These are phyloP conservation scores for Gypsophila paniculata DNA, from an alignment of 179 eudicot species.

Conservation along the genomic window DNA sequence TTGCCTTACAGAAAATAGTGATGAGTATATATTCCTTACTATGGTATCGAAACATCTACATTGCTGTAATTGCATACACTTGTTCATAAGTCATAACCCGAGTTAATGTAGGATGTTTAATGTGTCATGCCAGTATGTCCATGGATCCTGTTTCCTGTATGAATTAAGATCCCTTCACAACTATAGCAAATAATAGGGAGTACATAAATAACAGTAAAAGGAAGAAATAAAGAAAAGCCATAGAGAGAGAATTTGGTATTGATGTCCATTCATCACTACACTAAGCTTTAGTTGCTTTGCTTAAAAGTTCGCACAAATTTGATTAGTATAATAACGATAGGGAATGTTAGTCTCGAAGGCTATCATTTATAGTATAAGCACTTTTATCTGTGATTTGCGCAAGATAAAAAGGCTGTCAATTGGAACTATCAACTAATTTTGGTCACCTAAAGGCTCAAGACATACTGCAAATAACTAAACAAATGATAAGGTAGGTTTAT, in stretches of 20 bases:
- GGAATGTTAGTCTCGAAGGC: no score
- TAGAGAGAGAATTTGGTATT: background rate
- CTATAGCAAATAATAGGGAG: no score
- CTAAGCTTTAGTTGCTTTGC: background rate
- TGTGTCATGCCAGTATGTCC: background rate
- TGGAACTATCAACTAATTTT: background rate
- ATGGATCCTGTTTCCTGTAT: background rate
- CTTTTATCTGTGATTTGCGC: background rate
- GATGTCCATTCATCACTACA: background rate
- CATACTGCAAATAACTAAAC: background rate
- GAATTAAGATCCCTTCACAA: background rate
- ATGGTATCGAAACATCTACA: background rate
- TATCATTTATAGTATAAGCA: no score
- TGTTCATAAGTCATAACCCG: background rate
- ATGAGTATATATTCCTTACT: background rate
- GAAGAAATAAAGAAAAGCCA: background rate
- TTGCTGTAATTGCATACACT: background rate
- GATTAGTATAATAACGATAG: no score
- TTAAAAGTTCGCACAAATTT: background rate
- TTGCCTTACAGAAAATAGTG: background rate
- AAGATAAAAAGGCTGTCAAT: background rate
- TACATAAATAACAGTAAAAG: no score
- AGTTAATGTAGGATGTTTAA: background rate
- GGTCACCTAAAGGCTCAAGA: constrained; percentile 3
- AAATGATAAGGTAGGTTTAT: background rate